Conservation (phyloP, 495 filamentous ascomycete genomes). For the Podospora pseudopauciseta region DNA sequence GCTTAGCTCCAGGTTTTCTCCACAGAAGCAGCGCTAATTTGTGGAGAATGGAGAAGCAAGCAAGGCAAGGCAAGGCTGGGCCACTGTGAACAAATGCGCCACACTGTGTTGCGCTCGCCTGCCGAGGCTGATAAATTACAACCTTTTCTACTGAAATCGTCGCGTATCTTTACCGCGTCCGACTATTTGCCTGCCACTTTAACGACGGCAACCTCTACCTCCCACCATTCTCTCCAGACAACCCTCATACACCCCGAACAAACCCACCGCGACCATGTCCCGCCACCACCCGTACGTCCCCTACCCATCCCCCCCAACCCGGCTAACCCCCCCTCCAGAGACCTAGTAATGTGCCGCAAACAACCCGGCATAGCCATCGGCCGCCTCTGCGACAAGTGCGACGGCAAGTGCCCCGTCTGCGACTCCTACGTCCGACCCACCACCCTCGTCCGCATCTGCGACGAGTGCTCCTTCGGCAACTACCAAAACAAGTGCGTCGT, state of each 20-base stretch:
- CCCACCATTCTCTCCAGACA: neutral
- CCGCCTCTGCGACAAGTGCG: conserved; percentile 98
- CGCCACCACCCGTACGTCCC: conserved; percentile 38
- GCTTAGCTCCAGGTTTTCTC: neutral
- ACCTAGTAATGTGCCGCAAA: conserved; percentile 99
- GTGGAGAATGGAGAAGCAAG: neutral
- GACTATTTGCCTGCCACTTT: neutral
- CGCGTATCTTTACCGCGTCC: neutral
- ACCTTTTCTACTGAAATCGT: neutral
- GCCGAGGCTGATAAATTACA: neutral
- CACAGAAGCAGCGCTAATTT: neutral
- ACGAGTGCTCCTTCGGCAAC: conserved; percentile 98
- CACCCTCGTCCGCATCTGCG: conserved; percentile 95
- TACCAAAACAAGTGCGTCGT: conserved; percentile 99
- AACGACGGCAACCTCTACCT: neutral
- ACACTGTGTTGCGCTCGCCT: neutral
- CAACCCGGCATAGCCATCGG: conserved; percentile 97
- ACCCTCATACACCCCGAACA: neutral
- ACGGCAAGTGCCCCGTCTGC: conserved; percentile 98
- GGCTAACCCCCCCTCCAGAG: conserved; percentile 46
- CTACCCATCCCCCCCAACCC: neutral
- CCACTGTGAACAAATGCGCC: neutral
- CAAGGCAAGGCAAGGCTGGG: neutral
- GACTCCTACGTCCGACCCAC: conserved; percentile 98
- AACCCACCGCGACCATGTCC: conserved; percentile 28